These are phyloP conservation scores for Neurospora pannonica DNA, from an alignment of 495 filamentous ascomycete species.

Conservation along the genomic window DNA sequence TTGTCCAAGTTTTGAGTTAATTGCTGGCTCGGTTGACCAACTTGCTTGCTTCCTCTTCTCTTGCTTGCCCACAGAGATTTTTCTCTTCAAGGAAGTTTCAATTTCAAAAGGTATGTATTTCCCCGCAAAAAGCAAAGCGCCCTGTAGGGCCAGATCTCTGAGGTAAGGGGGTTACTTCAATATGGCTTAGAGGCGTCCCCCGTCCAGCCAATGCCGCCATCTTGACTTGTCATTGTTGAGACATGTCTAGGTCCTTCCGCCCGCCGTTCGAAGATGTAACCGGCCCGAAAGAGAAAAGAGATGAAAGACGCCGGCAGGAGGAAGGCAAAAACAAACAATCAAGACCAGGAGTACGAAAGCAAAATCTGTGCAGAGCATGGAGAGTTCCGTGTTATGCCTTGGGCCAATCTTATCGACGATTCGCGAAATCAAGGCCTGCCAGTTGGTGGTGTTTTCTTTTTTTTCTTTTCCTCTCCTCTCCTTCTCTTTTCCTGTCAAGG, in stretches of 20 bases:
- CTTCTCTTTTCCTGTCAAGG: not conserved
- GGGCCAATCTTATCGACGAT: not conserved
- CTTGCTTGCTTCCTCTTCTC: not conserved
- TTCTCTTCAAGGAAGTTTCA: not conserved
- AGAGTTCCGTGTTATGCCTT: not conserved
- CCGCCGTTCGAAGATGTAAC: not conserved
- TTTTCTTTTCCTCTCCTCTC: not conserved
- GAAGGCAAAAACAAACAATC: not conserved
- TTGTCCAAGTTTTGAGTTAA: not conserved
- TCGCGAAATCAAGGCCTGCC: not conserved
- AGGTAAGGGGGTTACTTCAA: not conserved
- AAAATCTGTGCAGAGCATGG: not conserved
- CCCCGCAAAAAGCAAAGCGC: constrained; percentile 4
- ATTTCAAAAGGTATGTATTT: not conserved
- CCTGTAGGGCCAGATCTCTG: not conserved
- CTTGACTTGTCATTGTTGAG: not conserved
- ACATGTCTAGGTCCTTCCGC: constrained; percentile 1
- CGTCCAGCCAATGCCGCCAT: not conserved
- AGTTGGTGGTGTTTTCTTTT: not conserved
- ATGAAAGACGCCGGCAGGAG: not conserved
- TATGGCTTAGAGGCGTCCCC: not conserved
- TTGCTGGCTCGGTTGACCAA: not conserved
- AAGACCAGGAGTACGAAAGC: not conserved
- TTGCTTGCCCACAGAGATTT: not conserved
- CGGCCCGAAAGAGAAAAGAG: not conserved